These are phyloP conservation scores for Epichloe scottii DNA, from an alignment of 2,329 filamentous ascomycete species.

Conservation along the genomic window DNA sequence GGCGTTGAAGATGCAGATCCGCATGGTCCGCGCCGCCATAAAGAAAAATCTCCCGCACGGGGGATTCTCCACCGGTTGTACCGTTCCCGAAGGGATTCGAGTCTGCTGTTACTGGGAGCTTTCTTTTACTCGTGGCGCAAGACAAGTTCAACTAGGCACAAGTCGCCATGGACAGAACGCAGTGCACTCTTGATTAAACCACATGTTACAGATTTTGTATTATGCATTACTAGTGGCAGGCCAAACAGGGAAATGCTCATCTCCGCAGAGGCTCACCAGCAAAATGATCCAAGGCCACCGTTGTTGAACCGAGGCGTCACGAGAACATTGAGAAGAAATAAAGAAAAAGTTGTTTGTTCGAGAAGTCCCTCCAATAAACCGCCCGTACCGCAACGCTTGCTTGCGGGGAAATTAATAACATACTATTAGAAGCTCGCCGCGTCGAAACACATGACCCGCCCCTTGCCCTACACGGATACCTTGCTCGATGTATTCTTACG, in stretches of 20 bases:
- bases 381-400: neutral
- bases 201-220: neutral
- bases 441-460: neutral
- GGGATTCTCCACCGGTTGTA: no score
- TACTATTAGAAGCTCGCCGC: neutral
- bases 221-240: neutral
- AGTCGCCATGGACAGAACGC: neutral
- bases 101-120: no score
- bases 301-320: neutral
- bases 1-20: no score
- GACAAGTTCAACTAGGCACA: no score
- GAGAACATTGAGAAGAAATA: neutral
- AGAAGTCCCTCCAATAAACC: neutral
- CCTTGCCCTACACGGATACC: neutral
- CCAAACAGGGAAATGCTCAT: neutral
- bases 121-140: no score
- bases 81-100: no score
- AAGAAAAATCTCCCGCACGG: no score
- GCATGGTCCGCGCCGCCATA: no score
- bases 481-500: neutral
- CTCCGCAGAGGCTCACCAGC: neutral
- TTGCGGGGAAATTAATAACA: neutral
- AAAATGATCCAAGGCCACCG: neutral
- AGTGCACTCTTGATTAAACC: neutral
- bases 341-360: neutral